Evolutionary conservation across 345 rosid species (phyloP), one percentile per base, ranked within the genome.

Genomic region (Erodium maritimum): DNA sequence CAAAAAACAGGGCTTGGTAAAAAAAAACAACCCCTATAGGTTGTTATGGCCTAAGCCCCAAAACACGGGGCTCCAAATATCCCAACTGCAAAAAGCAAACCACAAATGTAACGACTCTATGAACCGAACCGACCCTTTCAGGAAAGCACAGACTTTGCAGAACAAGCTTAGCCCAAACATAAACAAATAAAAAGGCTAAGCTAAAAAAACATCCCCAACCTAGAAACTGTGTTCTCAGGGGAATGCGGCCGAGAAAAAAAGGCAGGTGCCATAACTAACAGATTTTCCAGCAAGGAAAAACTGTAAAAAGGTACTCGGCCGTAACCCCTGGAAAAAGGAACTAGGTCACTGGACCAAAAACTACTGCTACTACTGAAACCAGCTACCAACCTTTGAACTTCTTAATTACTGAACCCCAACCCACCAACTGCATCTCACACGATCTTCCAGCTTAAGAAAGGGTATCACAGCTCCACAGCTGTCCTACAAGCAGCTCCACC

Each of bases 381-480:
- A 60, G 64, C 64, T 46, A 60, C 58, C 50, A 59, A 54, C 55
- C 59, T 66, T 55, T 50, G 55, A n/a, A 60, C 69, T 55, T 58
- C 65, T 37, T 46, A 51, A 23, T n/a, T n/a, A n/a, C n/a, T n/a
- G 21, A 53, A 10, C 19, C 23, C 21, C 51, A 61, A 51, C 65
- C 65, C 58, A 55, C 62, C 58, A 68, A 58, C 67, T 52, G 52
- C 21, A 22, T 52, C 52, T 45, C 59, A 57, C 54, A 62, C 56
- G 23, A 54, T 53, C 52, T 59, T 11, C 5, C 21, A 10, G 62
- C 64, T 86, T 69, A 93, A 70, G 67, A 81, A 24, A 93, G 91
- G 79, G 89, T 79, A 62, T 93, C 96, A 22, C 96, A 93, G 69
- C 77, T 82, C 87, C 90, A 89, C 55, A 89, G 74, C 57, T 71